These are phyloP conservation scores for Jatropha podagrica DNA, from an alignment of 441 rosid species.

Conservation along the genomic window DNA sequence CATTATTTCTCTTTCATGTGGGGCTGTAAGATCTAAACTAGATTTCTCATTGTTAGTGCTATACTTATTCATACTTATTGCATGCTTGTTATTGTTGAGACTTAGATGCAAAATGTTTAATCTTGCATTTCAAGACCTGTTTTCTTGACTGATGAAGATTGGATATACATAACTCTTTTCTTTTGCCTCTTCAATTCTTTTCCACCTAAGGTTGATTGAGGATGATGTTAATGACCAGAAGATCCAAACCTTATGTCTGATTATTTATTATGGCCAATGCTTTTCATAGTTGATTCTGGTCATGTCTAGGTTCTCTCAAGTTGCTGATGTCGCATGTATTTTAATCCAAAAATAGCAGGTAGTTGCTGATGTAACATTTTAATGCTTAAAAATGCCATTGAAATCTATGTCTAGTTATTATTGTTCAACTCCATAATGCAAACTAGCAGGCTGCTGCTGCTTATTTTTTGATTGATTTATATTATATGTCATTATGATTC, in stretches of 20 bases:
- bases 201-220: not conserved
- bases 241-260: not conserved
- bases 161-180: not conserved
- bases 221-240: not conserved
- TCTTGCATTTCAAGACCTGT: not conserved
- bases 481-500: not conserved
- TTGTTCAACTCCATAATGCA: not conserved
- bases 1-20: no score
- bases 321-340: no score
- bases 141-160: not conserved
- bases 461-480: not conserved
- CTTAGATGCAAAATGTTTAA: not conserved
- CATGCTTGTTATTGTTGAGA: not conserved
- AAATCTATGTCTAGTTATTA: not conserved
- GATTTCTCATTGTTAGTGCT: constrained; percentile 1
- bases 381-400: not conserved
- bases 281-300: no score
- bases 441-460: not conserved
- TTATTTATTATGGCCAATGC: not conserved
- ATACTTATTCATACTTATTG: not conserved
- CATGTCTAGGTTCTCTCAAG: no score
- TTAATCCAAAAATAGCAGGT: no score
- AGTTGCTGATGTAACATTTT: not conserved
- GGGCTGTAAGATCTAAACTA: not conserved
- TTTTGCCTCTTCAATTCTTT: constrained; percentile 2